phyloP scores from a whole-genome alignment of 768 basidiomycete species.

The Daedaleopsis sinensis region DNA sequence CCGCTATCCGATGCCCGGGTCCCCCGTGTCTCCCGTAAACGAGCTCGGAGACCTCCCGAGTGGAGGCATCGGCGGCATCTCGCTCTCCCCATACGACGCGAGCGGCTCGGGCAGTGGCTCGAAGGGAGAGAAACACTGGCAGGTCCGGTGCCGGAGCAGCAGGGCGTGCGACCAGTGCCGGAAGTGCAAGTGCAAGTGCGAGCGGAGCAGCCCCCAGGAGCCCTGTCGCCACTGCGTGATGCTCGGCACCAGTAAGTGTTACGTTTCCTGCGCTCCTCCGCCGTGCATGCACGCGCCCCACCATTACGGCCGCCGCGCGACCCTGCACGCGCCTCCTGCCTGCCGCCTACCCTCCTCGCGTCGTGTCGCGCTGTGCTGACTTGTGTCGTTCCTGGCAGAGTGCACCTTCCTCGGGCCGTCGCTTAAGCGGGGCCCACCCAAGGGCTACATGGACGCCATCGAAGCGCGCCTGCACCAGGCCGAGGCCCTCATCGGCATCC shows the following conservation, averaged over 20 bases:
- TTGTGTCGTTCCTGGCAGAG: constrained; percentile 41
- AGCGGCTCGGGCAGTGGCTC: constrained; percentile 22
- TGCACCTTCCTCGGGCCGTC: constrained; percentile 82
- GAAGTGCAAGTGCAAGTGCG: constrained; percentile 79
- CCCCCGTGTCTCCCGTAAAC: constrained; percentile 42
- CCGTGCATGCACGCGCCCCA: background rate
- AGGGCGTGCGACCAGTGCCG: constrained; percentile 92
- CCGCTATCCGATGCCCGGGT: constrained; percentile 42
- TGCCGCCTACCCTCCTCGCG: background rate
- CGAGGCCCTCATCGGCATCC: constrained; percentile 84
- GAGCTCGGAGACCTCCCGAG: constrained; percentile 41
- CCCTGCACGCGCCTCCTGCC: constrained; percentile 8
- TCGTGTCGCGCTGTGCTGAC: background rate
- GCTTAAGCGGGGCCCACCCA: constrained; percentile 85
- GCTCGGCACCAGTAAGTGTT: constrained; percentile 64
- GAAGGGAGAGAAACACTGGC: constrained; percentile 47
- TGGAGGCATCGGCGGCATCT: constrained; percentile 26
- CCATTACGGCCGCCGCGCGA: constrained; percentile 6
- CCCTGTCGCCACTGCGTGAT: constrained; percentile 79
- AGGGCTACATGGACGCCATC: constrained; percentile 94
- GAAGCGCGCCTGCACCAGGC: constrained; percentile 90
- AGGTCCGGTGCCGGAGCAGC: constrained; percentile 72
- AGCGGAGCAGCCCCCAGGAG: constrained; percentile 59
- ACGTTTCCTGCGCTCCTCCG: constrained; percentile 1
- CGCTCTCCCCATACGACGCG: constrained; percentile 21